phyloP scores from a whole-genome alignment of 2,329 filamentous ascomycete species.

The Fusarium scirpi region DNA sequence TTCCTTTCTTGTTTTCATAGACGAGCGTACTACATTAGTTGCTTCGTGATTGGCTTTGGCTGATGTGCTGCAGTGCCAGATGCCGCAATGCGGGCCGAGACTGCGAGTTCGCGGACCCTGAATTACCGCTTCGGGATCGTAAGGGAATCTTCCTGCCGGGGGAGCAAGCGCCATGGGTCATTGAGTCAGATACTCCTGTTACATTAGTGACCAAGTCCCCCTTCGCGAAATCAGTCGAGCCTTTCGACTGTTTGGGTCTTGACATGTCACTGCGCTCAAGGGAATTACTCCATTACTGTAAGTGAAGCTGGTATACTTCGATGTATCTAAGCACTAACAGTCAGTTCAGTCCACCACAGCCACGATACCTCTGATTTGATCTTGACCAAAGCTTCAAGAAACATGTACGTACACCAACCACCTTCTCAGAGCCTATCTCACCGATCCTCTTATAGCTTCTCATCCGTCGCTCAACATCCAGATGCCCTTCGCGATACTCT shows the following conservation, averaged over 20 bases:
- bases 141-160: constrained; percentile 32
- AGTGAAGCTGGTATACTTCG: background rate
- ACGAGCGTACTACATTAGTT: background rate
- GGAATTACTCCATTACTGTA: constrained; percentile 44
- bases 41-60: background rate
- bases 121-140: constrained; percentile 43
- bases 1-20: background rate
- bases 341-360: constrained; percentile 30
- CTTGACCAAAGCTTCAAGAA: constrained; percentile 11
- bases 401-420: constrained; percentile 1
- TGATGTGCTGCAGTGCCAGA: constrained; percentile 13
- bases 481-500: constrained; percentile 39
- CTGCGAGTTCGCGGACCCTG: constrained; percentile 35
- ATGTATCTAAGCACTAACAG: background rate
- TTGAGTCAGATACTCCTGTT: background rate
- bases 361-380: constrained; percentile 10
- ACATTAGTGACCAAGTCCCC: background rate
- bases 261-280: constrained; percentile 43
- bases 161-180: constrained; percentile 40
- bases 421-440: rapidly evolving
- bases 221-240: constrained; percentile 21
- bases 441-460: background rate
- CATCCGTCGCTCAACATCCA: constrained; percentile 33
- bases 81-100: constrained; percentile 21
- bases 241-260: constrained; percentile 38